Evolutionary conservation across 2,329 filamentous ascomycete species (phyloP).

Genomic region (Penicillium sp.): DNA sequence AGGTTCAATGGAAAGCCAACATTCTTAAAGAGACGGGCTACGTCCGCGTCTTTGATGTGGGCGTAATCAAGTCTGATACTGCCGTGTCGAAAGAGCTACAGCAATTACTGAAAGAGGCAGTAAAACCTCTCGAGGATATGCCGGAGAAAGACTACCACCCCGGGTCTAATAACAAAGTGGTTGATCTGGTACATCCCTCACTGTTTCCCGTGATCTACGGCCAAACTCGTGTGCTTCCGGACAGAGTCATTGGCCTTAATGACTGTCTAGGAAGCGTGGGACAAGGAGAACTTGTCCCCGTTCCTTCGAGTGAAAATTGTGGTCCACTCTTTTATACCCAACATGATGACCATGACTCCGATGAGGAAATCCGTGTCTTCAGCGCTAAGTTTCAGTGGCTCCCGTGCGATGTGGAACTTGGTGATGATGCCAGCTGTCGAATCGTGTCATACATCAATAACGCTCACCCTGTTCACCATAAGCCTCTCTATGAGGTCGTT

Average conservation of each 20-base stretch:
- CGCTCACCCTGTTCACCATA: conserved; percentile 37
- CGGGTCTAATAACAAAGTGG: conserved; percentile 55
- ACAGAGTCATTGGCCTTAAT: conserved; percentile 19
- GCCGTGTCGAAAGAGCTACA: conserved; percentile 44
- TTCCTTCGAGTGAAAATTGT: neutral
- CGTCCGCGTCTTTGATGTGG: conserved; percentile 46
- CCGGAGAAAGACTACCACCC: conserved; percentile 66
- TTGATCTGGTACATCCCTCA: conserved; percentile 66
- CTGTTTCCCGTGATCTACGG: conserved; percentile 38
- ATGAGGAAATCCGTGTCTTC: neutral
- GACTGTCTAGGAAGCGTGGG: conserved; percentile 25
- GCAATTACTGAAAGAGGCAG: conserved; percentile 46
- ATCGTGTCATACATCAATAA: conserved; percentile 5
- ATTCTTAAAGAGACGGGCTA: conserved; percentile 41
- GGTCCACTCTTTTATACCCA: neutral
- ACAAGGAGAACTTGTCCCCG: conserved; percentile 12
- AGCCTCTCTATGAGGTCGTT: conserved; percentile 36
- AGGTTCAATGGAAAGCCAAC: conserved; percentile 51
- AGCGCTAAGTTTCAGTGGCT: conserved; percentile 49
- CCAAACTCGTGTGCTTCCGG: conserved; percentile 23
- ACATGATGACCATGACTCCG: no score
- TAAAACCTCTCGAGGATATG: conserved; percentile 53
- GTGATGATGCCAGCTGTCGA: neutral
- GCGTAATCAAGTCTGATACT: conserved; percentile 55
- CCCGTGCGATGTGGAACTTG: conserved; percentile 39